These are phyloP conservation scores for Fraxinus quadrangulata DNA, from an alignment of 257 asterid genomes.

Conservation along the genomic window DNA sequence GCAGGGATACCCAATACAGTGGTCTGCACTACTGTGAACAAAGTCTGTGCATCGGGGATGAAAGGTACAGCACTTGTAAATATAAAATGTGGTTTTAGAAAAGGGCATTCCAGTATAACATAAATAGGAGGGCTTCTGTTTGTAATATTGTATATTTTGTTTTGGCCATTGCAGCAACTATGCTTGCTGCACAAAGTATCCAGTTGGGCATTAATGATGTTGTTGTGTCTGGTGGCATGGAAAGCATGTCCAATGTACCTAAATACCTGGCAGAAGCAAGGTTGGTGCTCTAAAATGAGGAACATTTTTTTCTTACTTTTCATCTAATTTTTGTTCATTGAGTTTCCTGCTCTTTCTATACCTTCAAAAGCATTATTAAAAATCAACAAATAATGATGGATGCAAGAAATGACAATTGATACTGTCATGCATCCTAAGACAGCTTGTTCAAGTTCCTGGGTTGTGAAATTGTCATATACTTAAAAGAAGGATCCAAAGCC, in stretches of 20 bases:
- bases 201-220: slow-evolving; percentile 92
- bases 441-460: not conserved
- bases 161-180: slow-evolving; percentile 64
- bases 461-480: not conserved
- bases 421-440: not conserved
- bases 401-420: not conserved
- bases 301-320: slow-evolving; percentile 1
- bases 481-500: not conserved
- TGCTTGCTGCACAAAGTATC: slow-evolving; percentile 92
- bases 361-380: not conserved
- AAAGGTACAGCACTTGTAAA: slow-evolving; percentile 60
- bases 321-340: not conserved
- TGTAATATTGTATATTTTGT: slow-evolving; percentile 14
- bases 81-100: not conserved
- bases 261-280: slow-evolving; percentile 95
- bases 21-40: slow-evolving; percentile 85
- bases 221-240: slow-evolving; percentile 99
- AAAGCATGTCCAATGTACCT: slow-evolving; percentile 96
- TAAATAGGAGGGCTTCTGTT: not conserved
- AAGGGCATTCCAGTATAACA: not conserved
- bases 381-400: slow-evolving; percentile 10
- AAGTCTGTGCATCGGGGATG: slow-evolving; percentile 99
- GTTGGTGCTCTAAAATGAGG: slow-evolving; percentile 40
- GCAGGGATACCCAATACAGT: slow-evolving; percentile 92
- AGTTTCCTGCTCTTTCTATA: slow-evolving; percentile 9